Evolutionary conservation across 2,329 filamentous ascomycete species (phyloP).

Genomic region (Colletotrichum sp.): DNA sequence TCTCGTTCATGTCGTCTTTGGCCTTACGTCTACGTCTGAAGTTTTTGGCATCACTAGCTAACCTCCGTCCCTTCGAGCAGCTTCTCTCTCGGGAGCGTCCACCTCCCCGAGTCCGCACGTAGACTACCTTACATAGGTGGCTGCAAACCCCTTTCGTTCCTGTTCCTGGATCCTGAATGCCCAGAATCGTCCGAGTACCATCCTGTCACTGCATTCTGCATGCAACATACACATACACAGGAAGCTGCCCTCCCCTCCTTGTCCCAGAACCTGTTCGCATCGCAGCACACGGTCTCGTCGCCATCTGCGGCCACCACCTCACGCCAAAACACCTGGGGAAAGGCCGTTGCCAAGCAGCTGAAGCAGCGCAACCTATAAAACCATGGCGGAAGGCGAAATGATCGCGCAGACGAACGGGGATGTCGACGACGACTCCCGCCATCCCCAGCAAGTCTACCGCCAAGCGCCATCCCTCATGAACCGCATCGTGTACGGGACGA

Average conservation of each 20-base stretch:
- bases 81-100: conserved; percentile 17
- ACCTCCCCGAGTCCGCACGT: conserved; percentile 16
- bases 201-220: not conserved
- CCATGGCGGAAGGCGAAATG: not conserved
- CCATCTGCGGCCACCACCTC: not conserved
- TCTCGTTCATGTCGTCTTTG: not conserved
- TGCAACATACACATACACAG: not conserved
- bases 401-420: not conserved
- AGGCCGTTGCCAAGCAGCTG: not conserved
- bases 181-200: not conserved
- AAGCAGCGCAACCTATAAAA: not conserved
- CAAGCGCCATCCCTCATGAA: conserved; percentile 2
- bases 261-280: not conserved
- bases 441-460: not conserved
- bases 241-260: not conserved
- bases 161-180: not conserved
- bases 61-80: conserved; percentile 6
- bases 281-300: not conserved
- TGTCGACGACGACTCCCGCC: not conserved
- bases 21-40: not conserved
- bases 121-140: not conserved
- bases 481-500: conserved; percentile 17
- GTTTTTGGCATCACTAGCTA: not conserved
- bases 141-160: not conserved
- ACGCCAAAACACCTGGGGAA: not conserved